Conservation (phyloP, 129 eudicot species). For the Logfia minima region DNA sequence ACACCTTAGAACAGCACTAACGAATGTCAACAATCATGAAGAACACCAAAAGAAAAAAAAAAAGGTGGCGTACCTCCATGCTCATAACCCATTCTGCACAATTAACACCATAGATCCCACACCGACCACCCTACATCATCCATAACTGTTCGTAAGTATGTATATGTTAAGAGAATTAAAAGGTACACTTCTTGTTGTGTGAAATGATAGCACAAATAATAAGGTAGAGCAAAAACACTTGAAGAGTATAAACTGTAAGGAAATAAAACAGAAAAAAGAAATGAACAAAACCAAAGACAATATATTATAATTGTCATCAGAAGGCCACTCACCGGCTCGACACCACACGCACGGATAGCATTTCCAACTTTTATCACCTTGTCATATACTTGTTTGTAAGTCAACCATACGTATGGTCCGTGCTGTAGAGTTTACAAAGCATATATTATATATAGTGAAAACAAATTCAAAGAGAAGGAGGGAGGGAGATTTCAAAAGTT, state of each 20-base stretch:
- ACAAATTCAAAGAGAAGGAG: neutral
- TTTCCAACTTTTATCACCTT: slow-evolving; percentile 67
- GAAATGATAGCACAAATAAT: neutral
- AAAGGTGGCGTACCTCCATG: slow-evolving; percentile 69
- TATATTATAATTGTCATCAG: slow-evolving; percentile 15
- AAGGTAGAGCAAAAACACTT: neutral
- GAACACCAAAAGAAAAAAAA: neutral
- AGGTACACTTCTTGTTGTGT: neutral
- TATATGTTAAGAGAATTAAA: neutral
- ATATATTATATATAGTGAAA: neutral
- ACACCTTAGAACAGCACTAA: neutral
- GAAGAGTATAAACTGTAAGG: neutral
- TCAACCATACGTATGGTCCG: slow-evolving; percentile 79
- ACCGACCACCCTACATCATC: slow-evolving; percentile 66
- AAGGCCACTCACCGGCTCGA: slow-evolving; percentile 57
- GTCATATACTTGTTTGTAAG: slow-evolving; percentile 86
- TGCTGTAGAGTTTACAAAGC: slow-evolving; percentile 43
- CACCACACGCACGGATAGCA: slow-evolving; percentile 75
- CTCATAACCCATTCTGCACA: slow-evolving; percentile 87
- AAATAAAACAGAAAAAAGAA: neutral
- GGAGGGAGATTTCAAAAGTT: neutral
- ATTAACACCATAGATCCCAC: slow-evolving; percentile 95
- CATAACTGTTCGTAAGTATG: slow-evolving; percentile 13
- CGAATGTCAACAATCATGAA: neutral
- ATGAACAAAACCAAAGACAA: neutral